Evolutionary conservation across 78 protist species (phyloP), one percentile per base, ranked within the genome.

Genomic region (Monocercomonoides exilis): DNA sequence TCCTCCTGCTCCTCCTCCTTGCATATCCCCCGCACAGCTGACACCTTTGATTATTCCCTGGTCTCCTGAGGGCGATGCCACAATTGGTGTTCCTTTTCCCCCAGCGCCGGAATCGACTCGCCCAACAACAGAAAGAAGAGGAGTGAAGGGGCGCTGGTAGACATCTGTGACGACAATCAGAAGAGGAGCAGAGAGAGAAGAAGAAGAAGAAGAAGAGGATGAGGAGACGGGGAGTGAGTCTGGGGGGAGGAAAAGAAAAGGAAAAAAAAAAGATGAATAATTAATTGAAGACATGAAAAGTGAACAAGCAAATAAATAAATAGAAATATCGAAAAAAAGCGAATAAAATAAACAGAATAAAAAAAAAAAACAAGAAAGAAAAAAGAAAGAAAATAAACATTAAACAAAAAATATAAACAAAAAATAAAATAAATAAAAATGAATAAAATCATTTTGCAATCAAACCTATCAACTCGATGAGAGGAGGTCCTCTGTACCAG

Each of bases 401-500:
- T 6, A 41, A 11, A n/a, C n/a, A n/a, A n/a, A n/a, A n/a, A n/a
- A n/a, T n/a, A n/a, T n/a, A n/a, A n/a, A n/a, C n/a, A n/a, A n/a
- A n/a, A n/a, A n/a, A n/a, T n/a, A n/a, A n/a, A n/a, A n/a, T n/a
- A n/a, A n/a, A n/a, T n/a, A n/a, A n/a, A n/a, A n/a, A n/a, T n/a
- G n/a, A n/a, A n/a, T n/a, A n/a, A 21, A 21, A 32, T 11, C 70
- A 21, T 11, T 54, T 11, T 21, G 21, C 21, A 79, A 21, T 5
- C 81, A 82, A 43, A 85, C 43, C 91, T 41, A 95, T 92, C 21
- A 36, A 81, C 1, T 88, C 89, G 6, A 93, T 54, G 0, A 93
- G 77, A 0, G 93, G 77, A 32, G 85, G 81, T 34, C 94, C 95
- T 0, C 32, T 77, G 92, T 92, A 94, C 96, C 96, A 95, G 0